Conservation (phyloP, 2,329 filamentous ascomycete genomes). For the Colletotrichum phormii region DNA sequence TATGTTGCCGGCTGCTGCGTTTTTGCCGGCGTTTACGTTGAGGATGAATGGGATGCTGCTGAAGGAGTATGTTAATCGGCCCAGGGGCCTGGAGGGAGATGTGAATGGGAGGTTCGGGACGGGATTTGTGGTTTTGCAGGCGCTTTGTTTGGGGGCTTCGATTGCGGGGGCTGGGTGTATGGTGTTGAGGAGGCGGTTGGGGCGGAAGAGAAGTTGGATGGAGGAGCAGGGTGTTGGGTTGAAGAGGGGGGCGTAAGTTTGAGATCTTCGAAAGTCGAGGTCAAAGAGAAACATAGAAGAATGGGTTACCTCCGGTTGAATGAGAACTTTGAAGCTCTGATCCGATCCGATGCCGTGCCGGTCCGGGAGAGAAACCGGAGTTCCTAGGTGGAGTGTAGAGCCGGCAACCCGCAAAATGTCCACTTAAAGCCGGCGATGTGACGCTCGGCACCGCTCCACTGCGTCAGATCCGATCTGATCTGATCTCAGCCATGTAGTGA, state of each 20-base stretch:
- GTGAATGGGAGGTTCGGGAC: conserved; percentile 17
- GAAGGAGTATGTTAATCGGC: background rate
- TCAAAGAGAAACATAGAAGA: too few relatives aligned
- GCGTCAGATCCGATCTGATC: background rate
- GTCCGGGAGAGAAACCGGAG: background rate
- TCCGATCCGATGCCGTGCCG: background rate
- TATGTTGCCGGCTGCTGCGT: background rate
- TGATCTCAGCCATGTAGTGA: too few relatives aligned
- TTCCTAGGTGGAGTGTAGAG: background rate
- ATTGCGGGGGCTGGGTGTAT: conserved; percentile 10
- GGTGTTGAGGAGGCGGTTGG: conserved; percentile 1
- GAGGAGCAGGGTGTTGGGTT: conserved; percentile 23
- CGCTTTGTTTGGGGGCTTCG: background rate
- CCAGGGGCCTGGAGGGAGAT: background rate
- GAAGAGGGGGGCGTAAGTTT: background rate
- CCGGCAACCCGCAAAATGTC: background rate
- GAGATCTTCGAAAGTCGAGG: too few relatives aligned
- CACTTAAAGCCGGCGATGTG: background rate
- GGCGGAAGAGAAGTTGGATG: conserved; percentile 21
- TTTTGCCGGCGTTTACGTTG: background rate
- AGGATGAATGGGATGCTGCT: conserved; percentile 17
- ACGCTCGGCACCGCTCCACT: background rate
- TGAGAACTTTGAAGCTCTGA: conserved; percentile 3
- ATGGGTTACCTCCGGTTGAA: background rate
- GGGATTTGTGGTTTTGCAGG: conserved; percentile 8